phyloP scores from a whole-genome alignment of 805 yeast genomes.

The Isabelozyma heimii region DNA sequence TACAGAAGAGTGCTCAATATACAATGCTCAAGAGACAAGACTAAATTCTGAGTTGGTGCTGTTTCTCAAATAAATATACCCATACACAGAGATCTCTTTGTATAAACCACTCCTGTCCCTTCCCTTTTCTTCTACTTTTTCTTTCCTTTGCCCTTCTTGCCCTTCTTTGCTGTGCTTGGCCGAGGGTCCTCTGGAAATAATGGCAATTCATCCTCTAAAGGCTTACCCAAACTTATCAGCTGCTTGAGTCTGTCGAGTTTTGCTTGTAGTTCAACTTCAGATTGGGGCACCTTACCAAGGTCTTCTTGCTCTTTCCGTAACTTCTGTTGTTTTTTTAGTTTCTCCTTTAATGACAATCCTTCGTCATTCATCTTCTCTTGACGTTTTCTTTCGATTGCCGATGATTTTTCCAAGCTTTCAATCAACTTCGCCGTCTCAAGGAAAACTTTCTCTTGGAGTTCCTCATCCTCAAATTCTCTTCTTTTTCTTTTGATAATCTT shows the following conservation, averaged over 20 bases:
- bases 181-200: constrained; percentile 23
- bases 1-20: too few relatives aligned
- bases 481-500: constrained; percentile 50
- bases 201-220: constrained; percentile 12
- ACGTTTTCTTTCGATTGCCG: constrained; percentile 58
- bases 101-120: too few relatives aligned
- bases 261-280: constrained; percentile 33
- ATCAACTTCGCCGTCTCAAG: constrained; percentile 61
- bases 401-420: constrained; percentile 59
- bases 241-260: constrained; percentile 28
- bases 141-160: neutral
- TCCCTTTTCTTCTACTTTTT: neutral
- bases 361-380: constrained; percentile 16
- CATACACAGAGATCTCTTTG: too few relatives aligned
- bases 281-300: constrained; percentile 30
- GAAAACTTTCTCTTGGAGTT: constrained; percentile 57
- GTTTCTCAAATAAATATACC: too few relatives aligned
- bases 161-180: neutral
- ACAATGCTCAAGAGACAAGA: too few relatives aligned
- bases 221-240: constrained; percentile 15
- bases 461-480: constrained; percentile 60
- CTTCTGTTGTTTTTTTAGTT: constrained; percentile 13
- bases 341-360: constrained; percentile 15
- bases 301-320: constrained; percentile 17
- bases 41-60: too few relatives aligned